These are phyloP conservation scores for Phaeophleospora eucalypticola DNA, from an alignment of 2,329 filamentous ascomycete genomes.

Conservation along the genomic window DNA sequence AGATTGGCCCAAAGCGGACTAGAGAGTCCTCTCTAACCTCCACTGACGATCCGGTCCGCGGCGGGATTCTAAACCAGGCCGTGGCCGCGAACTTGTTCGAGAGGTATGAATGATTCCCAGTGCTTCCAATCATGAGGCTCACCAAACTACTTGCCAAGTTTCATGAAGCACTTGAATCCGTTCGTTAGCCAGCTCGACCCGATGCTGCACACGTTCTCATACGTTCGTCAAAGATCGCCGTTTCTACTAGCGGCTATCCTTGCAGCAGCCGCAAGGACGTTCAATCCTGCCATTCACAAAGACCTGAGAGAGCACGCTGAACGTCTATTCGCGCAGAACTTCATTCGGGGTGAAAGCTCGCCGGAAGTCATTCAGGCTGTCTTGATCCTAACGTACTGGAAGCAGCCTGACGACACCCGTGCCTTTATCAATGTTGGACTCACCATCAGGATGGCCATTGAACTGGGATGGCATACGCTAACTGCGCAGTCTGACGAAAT, in stretches of 20 bases:
- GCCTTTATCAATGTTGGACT: conserved; percentile 41
- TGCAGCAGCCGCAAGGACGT: conserved; percentile 36
- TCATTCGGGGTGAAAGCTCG: conserved; percentile 36
- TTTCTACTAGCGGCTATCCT: conserved; percentile 39
- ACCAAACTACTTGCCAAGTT: conserved; percentile 26
- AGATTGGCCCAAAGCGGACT: no score
- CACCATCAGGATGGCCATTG: conserved; percentile 40
- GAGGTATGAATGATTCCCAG: conserved; percentile 1
- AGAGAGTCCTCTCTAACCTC: conserved; percentile 17
- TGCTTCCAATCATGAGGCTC: not conserved
- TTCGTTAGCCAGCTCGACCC: conserved; percentile 42
- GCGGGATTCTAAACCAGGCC: conserved; percentile 26
- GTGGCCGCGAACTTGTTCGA: conserved; percentile 32
- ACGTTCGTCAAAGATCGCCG: conserved; percentile 34
- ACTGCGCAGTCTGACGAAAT: not conserved
- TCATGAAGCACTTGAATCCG: conserved; percentile 39
- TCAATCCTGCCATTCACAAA: conserved; percentile 34
- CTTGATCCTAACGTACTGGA: conserved; percentile 42
- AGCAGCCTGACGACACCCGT: conserved; percentile 40
- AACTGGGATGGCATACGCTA: conserved; percentile 37
- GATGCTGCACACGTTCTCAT: conserved; percentile 37
- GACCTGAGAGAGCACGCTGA: conserved; percentile 32
- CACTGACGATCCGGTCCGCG: conserved; percentile 29
- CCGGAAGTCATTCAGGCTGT: conserved; percentile 40
- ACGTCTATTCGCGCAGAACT: conserved; percentile 28